Evolutionary conservation across 306 rosid genomes (phyloP), one percentile per base, ranked within the genome.

Genomic region (Vigna angularis): DNA sequence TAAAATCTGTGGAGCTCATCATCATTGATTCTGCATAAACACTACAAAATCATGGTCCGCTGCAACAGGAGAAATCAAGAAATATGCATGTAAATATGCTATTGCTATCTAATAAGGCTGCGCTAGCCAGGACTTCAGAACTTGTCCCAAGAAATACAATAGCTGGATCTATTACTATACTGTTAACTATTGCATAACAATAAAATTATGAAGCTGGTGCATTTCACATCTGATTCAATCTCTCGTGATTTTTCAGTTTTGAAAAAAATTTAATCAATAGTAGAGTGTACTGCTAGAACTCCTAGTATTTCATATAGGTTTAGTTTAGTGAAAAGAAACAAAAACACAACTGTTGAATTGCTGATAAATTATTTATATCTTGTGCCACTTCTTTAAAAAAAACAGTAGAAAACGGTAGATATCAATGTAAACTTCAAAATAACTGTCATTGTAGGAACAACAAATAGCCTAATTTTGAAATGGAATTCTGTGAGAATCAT

Each of bases 1-100:
- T 89, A 90, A 82, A 89, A 92, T 81, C 97, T 85, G 58, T 44
- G 85, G 83, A 94, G 91, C 85, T 94, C 97, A 61, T 88, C 90
- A 64, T 91, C 90, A 53, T 89, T 84, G 81, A 94, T 84, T 90
- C 97, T 94, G 97, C 94, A 89, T 53, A 88, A 90, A 86, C 87
- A 89, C 81, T 83, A 88, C 70, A 68, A 88, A 82, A 87, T 89
- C 89, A 91, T 81, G 88, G 87, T 84, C 77, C 36, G 48, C 84
- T 83, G 89, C 88, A 87, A 83, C 87, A 87, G 79, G 87, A 87
- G 86, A 82, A 80, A 75, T 83, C 85, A 81, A 76, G 73, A 82
- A 79, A 68, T 63, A 68, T 77, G 83, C 72, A 64, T 50, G 87
- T 65, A 70, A 76, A 83, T 83, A 86, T 53, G 77, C 88, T 71